Base-by-base conservation (phyloP, 2,329 filamentous ascomycete genomes). In the Trichoderma breve region DNA sequence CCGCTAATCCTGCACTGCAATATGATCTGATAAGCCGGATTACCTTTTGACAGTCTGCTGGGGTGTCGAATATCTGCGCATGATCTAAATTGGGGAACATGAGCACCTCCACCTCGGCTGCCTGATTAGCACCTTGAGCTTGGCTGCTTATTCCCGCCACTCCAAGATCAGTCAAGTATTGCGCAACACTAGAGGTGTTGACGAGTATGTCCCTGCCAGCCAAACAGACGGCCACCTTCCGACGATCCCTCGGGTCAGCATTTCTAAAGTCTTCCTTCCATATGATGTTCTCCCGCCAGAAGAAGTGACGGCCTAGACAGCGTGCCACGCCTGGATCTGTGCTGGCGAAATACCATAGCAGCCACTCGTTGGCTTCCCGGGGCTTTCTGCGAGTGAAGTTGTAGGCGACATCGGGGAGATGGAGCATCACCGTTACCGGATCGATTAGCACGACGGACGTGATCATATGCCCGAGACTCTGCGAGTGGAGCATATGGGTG, bases 341-440 rank as follows among this genome's bases (percentile, higher is more conserved):
- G 58, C 86, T 88, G 6, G 89, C 91, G 77, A 92, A 93, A 76
- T 91, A 93, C 84, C 88, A 91, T 15, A 93, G 82, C 77, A 91
- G 87, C 83, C 88, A 90, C 79, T 93, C 90, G 73, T 91, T 92
- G n/a, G 91, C 90, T 71, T 71, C 81, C 77, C 74, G 81, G 4
- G 88, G 88, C 68, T 73, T 78, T 32, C 87, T 81, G 73, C 85
- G 82, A 12, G 87, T 90, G 78, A 93, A 93, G 80, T 93, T 93
- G 83, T 89, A 93, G 12, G 91, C 90, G 36, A 93, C 89, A 73
- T 91, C 85, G 1, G 91, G 91, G 43, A 91, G 84, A 78, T 93
- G 91, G 39, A 93, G 83, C 70, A 92, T 81, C 69, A 93, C 85
- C 28, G 86, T 88, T 11, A 93, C 89, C 0, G 91, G 91, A 77